Evolutionary conservation across 129 eudicot genomes (phyloP).

Genomic region (Mikania micrantha): DNA sequence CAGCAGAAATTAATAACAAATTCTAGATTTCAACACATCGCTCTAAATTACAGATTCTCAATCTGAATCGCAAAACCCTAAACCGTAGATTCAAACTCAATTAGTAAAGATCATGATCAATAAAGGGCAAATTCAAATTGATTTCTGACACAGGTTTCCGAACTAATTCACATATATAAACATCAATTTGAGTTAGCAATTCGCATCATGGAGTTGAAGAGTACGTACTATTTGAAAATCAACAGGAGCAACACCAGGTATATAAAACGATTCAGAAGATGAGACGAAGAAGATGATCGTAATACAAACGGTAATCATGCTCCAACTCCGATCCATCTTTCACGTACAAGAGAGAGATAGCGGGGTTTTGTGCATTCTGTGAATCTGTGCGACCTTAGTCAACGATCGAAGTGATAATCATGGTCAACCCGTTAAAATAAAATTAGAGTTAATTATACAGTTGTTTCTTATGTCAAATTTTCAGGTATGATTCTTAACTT

Average conservation of each 20-base stretch:
- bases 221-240: constrained; percentile 49
- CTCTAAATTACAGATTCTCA: background rate
- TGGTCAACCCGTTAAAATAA: too few relatives aligned
- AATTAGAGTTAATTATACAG: too few relatives aligned
- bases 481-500: too few relatives aligned
- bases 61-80: constrained; percentile 24
- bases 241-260: constrained; percentile 74
- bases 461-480: too few relatives aligned
- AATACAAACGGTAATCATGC: background rate
- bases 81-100: constrained; percentile 8
- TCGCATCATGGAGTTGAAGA: background rate
- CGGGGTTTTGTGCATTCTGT: background rate
- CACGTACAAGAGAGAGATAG: background rate
- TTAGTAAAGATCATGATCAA: background rate
- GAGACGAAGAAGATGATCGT: constrained; percentile 32
- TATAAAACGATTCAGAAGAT: constrained; percentile 43
- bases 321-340: background rate
- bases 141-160: background rate
- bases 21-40: background rate
- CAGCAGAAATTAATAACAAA: background rate
- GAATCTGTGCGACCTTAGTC: too few relatives aligned
- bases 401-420: background rate
- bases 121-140: too few relatives aligned
- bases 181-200: background rate
- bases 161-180: background rate